Base-by-base conservation (phyloP, 1,284 basidiomycete species). In the Grifola frondosa region DNA sequence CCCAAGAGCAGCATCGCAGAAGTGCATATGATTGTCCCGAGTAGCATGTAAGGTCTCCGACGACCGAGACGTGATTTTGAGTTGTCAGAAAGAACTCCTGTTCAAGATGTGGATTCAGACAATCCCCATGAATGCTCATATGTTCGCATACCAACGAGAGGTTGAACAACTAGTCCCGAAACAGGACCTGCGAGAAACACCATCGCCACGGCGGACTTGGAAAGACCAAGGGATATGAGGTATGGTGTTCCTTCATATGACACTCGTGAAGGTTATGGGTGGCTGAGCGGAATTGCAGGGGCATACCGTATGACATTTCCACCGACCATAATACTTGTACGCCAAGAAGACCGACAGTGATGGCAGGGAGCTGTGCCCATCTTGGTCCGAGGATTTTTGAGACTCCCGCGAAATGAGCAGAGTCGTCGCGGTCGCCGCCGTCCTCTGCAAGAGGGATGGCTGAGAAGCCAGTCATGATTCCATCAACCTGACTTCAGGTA, bases 181-280 rank as follows among this genome's bases (percentile, higher is more conserved):
- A 98, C 66, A 0, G 96, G 96, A 0, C 94, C 96, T 0, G 96
- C 96, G 24, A 98, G 76, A 68, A 98, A 97, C 13, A 98, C 95
- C 21, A 91, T 74, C 5, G 93, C 87, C 74, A 96, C 93, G 47
- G 77, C 75, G 10, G 90, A 84, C 67, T 95, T 96, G 13, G 86
- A 84, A 13, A 97, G 71, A 5, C 96, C 95, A 0, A 98, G 80
- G 0, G 91, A 90, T 39, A 97, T 75, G 1, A 98, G 76, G 66
- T 96, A 98, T 0, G 95, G 95, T 0, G 93, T 90, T n/a, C 88
- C 91, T 58, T 31, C 13, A 21, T 7, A 35, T 12, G 21, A 30
- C 20, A 40, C 7, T 4, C 15, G 12, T n/a, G 11, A n/a, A n/a
- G 37, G 13, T 33, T 12, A 31, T 25, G 4, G 46, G 6, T 16